Evolutionary conservation across 257 asterid genomes (phyloP).

Genomic region (Solanum virginianum): DNA sequence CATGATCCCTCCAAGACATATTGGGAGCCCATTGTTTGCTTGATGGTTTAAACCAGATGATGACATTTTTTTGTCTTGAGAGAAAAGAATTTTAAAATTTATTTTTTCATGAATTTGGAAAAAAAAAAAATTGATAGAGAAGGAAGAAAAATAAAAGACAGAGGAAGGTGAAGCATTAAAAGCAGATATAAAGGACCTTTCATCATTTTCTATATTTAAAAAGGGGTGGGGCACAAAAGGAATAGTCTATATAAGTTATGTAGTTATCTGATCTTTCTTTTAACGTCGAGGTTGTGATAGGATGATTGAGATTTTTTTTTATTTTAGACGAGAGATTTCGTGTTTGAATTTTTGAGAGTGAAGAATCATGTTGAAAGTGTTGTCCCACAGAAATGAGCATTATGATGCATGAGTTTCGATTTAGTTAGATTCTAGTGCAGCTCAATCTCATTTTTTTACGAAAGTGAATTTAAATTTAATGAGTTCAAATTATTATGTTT

Average conservation of each 20-base stretch:
- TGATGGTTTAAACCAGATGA: neutral
- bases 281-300: rapidly evolving
- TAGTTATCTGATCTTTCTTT: neutral
- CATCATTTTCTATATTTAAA: neutral
- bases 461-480: too few relatives aligned
- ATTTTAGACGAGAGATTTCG: neutral
- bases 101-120: neutral
- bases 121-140: neutral
- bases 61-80: conserved; percentile 4
- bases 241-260: neutral
- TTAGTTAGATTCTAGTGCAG: too few relatives aligned
- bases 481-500: too few relatives aligned
- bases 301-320: neutral
- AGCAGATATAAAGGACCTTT: neutral
- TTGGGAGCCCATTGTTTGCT: conserved; percentile 20
- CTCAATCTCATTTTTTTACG: too few relatives aligned
- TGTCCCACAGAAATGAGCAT: too few relatives aligned
- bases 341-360: too few relatives aligned
- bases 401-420: too few relatives aligned
- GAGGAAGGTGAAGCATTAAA: neutral
- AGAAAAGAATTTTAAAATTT: neutral
- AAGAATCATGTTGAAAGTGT: neutral
- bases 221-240: neutral
- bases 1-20: conserved; percentile 24
- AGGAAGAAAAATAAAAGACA: neutral